Percentiles rank a stretch among this genome's conserved stretches.
Conservation (phyloP, 495 filamentous ascomycete genomes). For the Daldinia grandis region DNA sequence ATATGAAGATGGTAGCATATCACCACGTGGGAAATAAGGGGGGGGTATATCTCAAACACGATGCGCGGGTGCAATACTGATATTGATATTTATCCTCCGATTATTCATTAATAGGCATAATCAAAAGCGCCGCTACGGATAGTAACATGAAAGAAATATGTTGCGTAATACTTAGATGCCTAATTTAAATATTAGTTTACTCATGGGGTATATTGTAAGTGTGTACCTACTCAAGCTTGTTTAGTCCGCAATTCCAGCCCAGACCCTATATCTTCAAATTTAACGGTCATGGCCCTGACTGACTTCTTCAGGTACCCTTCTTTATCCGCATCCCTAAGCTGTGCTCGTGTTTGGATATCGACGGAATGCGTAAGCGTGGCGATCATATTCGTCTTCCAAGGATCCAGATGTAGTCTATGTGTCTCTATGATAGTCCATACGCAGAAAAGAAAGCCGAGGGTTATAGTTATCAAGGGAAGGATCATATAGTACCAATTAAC, state of each 20-base stretch:
- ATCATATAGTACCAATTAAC: conserved; percentile 35
- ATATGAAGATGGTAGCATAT: not conserved
- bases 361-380: conserved; percentile 32
- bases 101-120: not conserved
- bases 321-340: conserved; percentile 25
- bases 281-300: conserved; percentile 14
- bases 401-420: conserved; percentile 9
- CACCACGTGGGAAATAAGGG: not conserved
- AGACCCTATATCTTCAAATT: conserved; percentile 27
- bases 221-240: conserved; percentile 11
- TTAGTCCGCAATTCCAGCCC: conserved; percentile 29
- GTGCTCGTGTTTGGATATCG: conserved; percentile 29
- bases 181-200: not conserved
- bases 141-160: not conserved
- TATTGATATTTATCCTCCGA: not conserved
- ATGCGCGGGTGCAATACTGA: not conserved
- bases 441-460: conserved; percentile 15
- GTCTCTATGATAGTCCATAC: conserved; percentile 25
- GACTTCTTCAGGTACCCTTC: conserved; percentile 20
- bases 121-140: not conserved
- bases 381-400: conserved; percentile 35
- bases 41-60: not conserved
- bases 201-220: not conserved
- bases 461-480: conserved; percentile 15
- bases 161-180: not conserved